phyloP scores from a whole-genome alignment of 768 basidiomycete genomes.

The Pisolithus albus region DNA sequence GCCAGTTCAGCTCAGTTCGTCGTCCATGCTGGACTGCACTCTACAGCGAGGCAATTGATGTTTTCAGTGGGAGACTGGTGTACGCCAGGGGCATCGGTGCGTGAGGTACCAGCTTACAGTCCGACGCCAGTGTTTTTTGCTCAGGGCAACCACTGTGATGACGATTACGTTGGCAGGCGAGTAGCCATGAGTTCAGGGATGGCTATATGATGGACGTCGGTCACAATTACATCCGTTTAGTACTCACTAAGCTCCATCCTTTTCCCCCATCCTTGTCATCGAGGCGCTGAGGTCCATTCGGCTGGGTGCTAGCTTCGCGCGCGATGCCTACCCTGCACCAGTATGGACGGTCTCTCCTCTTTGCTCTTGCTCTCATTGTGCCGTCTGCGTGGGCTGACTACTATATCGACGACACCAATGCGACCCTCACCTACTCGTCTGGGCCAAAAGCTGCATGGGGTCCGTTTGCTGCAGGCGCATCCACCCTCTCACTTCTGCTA shows the following conservation, averaged over 20 bases:
- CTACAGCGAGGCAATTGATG: no score
- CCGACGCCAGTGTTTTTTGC: no score
- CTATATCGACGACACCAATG: constrained; percentile 20
- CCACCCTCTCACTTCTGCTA: constrained; percentile 11
- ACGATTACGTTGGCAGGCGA: no score
- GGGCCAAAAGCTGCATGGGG: constrained; percentile 21
- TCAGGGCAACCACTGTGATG: no score
- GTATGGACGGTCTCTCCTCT: neutral
- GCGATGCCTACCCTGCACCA: constrained; percentile 1
- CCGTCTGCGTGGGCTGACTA: constrained; percentile 12
- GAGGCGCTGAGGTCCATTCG: neutral
- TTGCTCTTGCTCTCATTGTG: constrained; percentile 3
- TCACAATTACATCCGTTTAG: neutral
- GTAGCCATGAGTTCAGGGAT: neutral
- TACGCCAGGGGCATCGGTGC: no score
- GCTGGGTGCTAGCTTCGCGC: neutral
- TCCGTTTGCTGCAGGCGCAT: constrained; percentile 7
- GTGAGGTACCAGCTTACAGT: no score
- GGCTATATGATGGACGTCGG: neutral
- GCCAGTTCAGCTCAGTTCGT: no score
- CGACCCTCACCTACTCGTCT: constrained; percentile 16
- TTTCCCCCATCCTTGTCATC: no score
- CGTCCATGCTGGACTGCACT: no score
- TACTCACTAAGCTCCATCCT: no score
- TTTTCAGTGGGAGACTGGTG: no score